Conservation (phyloP, 2,329 filamentous ascomycete genomes). For the Falciphora oryzae region DNA sequence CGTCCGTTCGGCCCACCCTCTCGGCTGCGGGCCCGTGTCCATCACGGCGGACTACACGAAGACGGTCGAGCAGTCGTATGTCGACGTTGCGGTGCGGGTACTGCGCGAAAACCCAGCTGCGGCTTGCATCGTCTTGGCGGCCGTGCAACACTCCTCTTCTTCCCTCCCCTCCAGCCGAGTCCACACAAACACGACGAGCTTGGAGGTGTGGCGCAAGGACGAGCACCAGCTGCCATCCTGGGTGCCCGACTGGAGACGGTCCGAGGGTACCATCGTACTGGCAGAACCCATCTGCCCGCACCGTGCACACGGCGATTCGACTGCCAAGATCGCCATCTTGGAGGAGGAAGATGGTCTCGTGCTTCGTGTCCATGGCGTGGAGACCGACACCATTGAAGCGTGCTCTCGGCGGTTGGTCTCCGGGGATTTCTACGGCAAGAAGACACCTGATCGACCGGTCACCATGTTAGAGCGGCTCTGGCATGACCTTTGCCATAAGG, state of each 20-base stretch:
- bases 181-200: not conserved
- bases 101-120: not conserved
- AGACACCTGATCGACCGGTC: not conserved
- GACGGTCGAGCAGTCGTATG: not conserved
- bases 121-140: not conserved
- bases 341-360: slow-evolving; percentile 12
- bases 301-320: slow-evolving; percentile 22
- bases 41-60: slow-evolving; percentile 1
- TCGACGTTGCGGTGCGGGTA: slow-evolving; percentile 2
- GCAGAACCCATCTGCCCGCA: slow-evolving; percentile 27
- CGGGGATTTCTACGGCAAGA: slow-evolving; percentile 24
- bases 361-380: slow-evolving; percentile 24
- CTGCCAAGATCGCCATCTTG: slow-evolving; percentile 23
- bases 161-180: not conserved
- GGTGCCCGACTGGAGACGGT: slow-evolving; percentile 32
- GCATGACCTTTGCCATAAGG: slow-evolving; percentile 22
- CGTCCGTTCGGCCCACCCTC: not conserved
- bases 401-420: slow-evolving; percentile 15
- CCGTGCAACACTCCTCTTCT: not conserved
- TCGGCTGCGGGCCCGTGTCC: not conserved
- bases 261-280: slow-evolving; percentile 27
- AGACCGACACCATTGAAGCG: slow-evolving; percentile 20
- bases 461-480: slow-evolving; percentile 24
- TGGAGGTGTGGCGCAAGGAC: not conserved
- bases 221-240: slow-evolving; percentile 25